phyloP scores from a whole-genome alignment of 1,139 yeast species.

The Magnusiomyces sp. region DNA sequence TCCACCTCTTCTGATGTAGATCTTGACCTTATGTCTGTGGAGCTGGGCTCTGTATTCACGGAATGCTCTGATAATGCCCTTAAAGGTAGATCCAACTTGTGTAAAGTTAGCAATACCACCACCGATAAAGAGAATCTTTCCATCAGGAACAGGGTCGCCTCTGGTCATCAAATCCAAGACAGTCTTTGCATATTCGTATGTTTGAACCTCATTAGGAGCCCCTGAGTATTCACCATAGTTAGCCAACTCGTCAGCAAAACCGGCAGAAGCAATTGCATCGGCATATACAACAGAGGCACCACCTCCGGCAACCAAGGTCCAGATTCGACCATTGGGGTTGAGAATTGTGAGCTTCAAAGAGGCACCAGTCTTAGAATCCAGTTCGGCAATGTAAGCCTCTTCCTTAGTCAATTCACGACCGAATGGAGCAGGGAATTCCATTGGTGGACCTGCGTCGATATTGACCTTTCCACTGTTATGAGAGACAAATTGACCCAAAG shows the following conservation, averaged over 20 bases:
- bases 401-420: conserved; percentile 40
- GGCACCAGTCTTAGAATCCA: conserved; percentile 43
- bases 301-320: conserved; percentile 33
- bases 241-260: conserved; percentile 38
- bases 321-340: conserved; percentile 38
- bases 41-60: conserved; percentile 34
- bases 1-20: conserved; percentile 41
- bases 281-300: conserved; percentile 41
- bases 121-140: conserved; percentile 39
- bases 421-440: conserved; percentile 43
- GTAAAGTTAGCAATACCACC: conserved; percentile 44
- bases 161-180: conserved; percentile 41
- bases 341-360: conserved; percentile 39
- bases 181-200: conserved; percentile 42
- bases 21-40: conserved; percentile 36
- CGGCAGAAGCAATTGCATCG: conserved; percentile 41
- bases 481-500: conserved; percentile 31
- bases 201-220: conserved; percentile 38
- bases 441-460: conserved; percentile 40
- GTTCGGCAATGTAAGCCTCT: conserved; percentile 41
- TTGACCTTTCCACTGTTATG: conserved; percentile 23
- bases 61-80: conserved; percentile 42
- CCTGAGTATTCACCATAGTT: conserved; percentile 43
- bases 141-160: conserved; percentile 34
- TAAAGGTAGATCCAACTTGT: conserved; percentile 41